A percentile compares a stretch with the other conserved stretches of the same genome.
These are phyloP conservation scores for Penicillium sp. DNA, from an alignment of 2,329 filamentous ascomycete genomes.

Conservation along the genomic window DNA sequence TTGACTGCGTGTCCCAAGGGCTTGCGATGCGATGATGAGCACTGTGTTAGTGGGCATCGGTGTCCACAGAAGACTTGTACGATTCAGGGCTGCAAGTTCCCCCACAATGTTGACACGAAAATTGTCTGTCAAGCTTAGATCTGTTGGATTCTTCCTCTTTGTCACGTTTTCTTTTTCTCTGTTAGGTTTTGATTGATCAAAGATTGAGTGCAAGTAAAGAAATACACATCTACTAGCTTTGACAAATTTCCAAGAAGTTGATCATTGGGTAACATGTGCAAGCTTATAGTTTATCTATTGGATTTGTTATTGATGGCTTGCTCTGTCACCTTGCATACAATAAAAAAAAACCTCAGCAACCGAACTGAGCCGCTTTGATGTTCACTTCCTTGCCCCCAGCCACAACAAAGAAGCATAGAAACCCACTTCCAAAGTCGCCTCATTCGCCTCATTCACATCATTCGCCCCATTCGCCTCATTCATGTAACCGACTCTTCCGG, in stretches of 20 bases:
- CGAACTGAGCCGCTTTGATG: no score
- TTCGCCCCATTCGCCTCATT: neutral
- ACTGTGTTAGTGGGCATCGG: conserved; percentile 33
- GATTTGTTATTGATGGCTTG: no score
- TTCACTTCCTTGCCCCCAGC: no score
- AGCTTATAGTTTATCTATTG: no score
- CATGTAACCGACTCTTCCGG: neutral
- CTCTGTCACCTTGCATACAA: neutral
- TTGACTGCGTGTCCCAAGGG: conserved; percentile 32
- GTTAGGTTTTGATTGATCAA: neutral
- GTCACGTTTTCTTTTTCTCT: neutral
- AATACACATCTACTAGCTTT: no score
- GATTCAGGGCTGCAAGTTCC: conserved; percentile 27
- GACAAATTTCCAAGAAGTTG: no score
- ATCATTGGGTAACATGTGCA: no score
- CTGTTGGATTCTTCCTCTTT: neutral
- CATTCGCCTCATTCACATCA: no score
- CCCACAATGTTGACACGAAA: conserved; percentile 29
- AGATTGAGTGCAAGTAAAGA: neutral
- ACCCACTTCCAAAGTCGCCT: no score
- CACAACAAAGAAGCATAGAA: no score
- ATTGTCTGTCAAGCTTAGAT: conserved; percentile 10
- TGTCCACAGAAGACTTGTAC: conserved; percentile 25
- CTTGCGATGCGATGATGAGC: conserved; percentile 31
- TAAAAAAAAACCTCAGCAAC: no score